phyloP scores from a whole-genome alignment of 1,139 yeast genomes.

The Oligophagozyma castellii region DNA sequence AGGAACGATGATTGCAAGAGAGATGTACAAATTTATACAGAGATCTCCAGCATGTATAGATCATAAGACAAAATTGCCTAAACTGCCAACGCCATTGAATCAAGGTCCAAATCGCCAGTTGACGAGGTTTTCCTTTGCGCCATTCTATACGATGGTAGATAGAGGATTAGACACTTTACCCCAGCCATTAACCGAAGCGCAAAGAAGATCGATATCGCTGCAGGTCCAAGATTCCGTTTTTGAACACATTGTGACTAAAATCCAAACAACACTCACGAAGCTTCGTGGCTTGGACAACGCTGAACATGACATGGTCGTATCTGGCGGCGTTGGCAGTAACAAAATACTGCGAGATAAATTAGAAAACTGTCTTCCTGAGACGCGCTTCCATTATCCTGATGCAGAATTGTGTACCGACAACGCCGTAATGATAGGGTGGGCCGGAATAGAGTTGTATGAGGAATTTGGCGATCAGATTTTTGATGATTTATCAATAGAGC shows the following conservation, averaged over 20 bases:
- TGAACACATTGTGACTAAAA: constrained; percentile 54
- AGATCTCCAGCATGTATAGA: constrained; percentile 12
- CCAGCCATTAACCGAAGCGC: constrained; percentile 9
- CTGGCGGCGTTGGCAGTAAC: constrained; percentile 94
- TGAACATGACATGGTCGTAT: constrained; percentile 57
- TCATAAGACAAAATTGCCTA: too few relatives aligned
- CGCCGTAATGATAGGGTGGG: constrained; percentile 96
- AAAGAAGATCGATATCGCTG: constrained; percentile 37
- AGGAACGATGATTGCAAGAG: constrained; percentile 81
- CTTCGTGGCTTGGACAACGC: constrained; percentile 33
- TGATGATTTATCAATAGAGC: constrained; percentile 40
- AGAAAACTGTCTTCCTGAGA: constrained; percentile 24
- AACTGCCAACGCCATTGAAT: constrained; percentile 40
- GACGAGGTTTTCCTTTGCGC: constrained; percentile 62
- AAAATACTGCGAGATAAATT: constrained; percentile 40
- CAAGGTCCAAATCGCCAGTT: constrained; percentile 32
- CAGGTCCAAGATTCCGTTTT: constrained; percentile 55
- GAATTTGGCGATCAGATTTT: constrained; percentile 20
- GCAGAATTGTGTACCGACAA: constrained; percentile 77
- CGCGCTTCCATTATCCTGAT: constrained; percentile 49
- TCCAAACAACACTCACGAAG: constrained; percentile 37
- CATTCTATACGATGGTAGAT: constrained; percentile 50
- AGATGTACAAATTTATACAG: constrained; percentile 48
- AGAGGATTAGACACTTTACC: constrained; percentile 16
- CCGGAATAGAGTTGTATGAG: constrained; percentile 80